Percentiles rank a stretch among this genome's conserved stretches.
Evolutionary conservation across 2,329 filamentous ascomycete genomes (phyloP).

Genomic region (Microsporum audouinii): DNA sequence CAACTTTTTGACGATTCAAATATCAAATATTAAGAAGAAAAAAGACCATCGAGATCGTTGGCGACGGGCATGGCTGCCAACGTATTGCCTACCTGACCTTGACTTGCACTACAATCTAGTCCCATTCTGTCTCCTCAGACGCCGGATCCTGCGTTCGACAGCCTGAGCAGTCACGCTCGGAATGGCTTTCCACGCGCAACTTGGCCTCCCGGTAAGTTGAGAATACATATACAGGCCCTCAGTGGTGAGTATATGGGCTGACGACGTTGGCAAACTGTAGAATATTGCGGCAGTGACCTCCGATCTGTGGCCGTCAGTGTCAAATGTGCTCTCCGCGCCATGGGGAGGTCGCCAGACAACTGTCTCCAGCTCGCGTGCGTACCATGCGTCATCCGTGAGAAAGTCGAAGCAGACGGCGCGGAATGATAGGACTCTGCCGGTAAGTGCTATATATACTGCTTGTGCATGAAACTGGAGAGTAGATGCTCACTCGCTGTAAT

Average conservation of each 20-base stretch:
- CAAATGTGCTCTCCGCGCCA: constrained; percentile 27
- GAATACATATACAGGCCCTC: background rate
- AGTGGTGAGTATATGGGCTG: background rate
- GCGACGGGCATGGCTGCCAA: constrained; percentile 1
- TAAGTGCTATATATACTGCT: background rate
- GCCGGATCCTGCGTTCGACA: background rate
- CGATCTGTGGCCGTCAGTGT: constrained; percentile 36
- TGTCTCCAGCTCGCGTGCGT: constrained; percentile 1
- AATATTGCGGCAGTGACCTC: constrained; percentile 34
- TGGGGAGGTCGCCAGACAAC: constrained; percentile 21
- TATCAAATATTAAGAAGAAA: background rate
- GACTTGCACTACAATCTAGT: background rate
- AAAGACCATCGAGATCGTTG: background rate
- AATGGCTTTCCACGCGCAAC: constrained; percentile 43
- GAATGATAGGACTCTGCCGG: background rate
- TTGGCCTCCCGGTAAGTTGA: constrained; percentile 36
- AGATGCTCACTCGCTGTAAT: background rate
- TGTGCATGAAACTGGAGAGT: background rate
- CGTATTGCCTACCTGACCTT: background rate
- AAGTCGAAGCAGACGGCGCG: background rate
- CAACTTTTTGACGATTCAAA: background rate
- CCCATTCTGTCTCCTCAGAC: background rate
- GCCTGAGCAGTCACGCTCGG: constrained; percentile 14
- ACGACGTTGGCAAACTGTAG: constrained; percentile 22
- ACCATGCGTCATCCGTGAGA: background rate